phyloP scores from a whole-genome alignment of 805 yeast species.

The Pichia californica region DNA sequence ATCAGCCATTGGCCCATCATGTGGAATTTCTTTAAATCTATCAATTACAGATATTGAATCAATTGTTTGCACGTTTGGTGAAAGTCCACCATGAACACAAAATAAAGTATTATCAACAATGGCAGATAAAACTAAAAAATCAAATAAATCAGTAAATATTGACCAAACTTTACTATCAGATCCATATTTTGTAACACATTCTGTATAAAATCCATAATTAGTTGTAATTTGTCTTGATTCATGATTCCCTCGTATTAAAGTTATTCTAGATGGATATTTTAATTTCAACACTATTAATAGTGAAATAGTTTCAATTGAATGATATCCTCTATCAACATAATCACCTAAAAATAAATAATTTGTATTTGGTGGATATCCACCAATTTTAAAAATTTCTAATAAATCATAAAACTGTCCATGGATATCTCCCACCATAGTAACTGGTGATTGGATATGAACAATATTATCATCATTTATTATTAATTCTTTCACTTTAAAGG shows the following conservation, averaged over 20 bases:
- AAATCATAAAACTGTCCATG: conserved; percentile 97
- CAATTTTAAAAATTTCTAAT: conserved; percentile 86
- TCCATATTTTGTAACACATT: conserved; percentile 86
- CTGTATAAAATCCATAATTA: conserved; percentile 94
- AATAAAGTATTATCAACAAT: conserved; percentile 85
- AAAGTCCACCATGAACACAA: conserved; percentile 95
- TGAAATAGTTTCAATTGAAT: conserved; percentile 87
- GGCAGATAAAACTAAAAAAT: conserved; percentile 80
- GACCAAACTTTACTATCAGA: conserved; percentile 71
- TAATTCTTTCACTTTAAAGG: conserved; percentile 77
- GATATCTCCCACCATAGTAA: conserved; percentile 94
- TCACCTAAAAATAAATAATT: conserved; percentile 92
- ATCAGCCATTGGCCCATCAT: conserved; percentile 99
- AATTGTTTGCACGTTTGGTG: conserved; percentile 90
- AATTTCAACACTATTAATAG: conserved; percentile 75
- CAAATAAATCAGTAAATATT: conserved; percentile 87
- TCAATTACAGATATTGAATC: conserved; percentile 90
- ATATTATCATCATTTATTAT: conserved; percentile 80
- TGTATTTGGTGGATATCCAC: conserved; percentile 89
- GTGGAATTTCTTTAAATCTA: conserved; percentile 91
- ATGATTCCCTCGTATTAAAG: conserved; percentile 87
- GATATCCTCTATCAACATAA: conserved; percentile 93
- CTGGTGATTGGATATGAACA: conserved; percentile 76
- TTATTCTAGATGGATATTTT: conserved; percentile 80
- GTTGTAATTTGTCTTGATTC: conserved; percentile 96